Evolutionary conservation across 2,329 filamentous ascomycete genomes (phyloP), one percentile per base, ranked within the genome.

Genomic region (Dryadomyces sulphureus): DNA sequence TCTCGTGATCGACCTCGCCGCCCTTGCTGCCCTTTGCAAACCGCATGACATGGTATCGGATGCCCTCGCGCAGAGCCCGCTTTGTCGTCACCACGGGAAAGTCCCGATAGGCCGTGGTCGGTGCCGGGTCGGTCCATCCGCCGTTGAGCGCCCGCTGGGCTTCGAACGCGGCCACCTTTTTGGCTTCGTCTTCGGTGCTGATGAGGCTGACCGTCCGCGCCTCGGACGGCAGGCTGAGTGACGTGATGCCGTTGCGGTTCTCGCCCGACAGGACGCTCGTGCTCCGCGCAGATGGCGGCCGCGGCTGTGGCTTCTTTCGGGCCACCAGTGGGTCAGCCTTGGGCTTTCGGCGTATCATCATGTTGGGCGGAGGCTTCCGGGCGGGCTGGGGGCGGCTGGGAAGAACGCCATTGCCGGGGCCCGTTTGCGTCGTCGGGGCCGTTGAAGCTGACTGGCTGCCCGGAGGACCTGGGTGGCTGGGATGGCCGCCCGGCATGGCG

Each of bases 31-130:
- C 68, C 51, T 82, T 72, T 48, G 65, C 59, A 54, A 98, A 79
- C 54, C 85, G 81, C 70, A 94, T 89, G 51, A 94, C 76, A 59
- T 98, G 92, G 57, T 88, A 80, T 42, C 90, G 83, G 49, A 94
- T 66, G 6, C 83, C 84, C 54, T 92, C 82, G 47, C 85, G 72
- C 43, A 94, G 63, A 9, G 81, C 78, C 56, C 81, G 79, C 63
- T 93, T 94, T 7, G 86, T 93, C 7, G 88, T 85, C 52, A 87
- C 77, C 17, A 96, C 71, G 14, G 86, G 85, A 54, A 70, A 71
- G 36, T 73, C 70, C 14, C 54, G 64, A 20, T 65, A 61, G 22
- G 58, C 60, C 17, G 55, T 54, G n/a, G 55, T 53, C 2, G 70
- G 64, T 24, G 49, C 17, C 20, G 72, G 65, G 40, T 70, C 66